These are phyloP conservation scores for Podospora bellae-mahoneyi DNA, from an alignment of 495 filamentous ascomycete genomes.

Conservation along the genomic window DNA sequence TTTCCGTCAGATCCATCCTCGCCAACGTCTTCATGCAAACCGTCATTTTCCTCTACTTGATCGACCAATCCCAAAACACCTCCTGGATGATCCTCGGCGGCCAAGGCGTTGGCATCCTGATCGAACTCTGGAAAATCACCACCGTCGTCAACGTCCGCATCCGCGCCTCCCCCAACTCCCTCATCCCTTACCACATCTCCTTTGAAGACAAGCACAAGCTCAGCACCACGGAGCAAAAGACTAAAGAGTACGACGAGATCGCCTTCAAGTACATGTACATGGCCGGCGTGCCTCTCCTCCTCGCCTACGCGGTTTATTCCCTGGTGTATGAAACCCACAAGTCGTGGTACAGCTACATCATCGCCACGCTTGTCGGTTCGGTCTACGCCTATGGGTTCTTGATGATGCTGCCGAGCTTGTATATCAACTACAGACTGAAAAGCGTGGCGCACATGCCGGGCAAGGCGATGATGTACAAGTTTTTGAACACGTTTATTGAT, in stretches of 20 bases:
- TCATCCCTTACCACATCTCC: slow-evolving; percentile 76
- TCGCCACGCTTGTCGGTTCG: slow-evolving; percentile 85
- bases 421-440: slow-evolving; percentile 98
- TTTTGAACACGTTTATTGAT: slow-evolving; percentile 71
- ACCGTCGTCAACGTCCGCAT: slow-evolving; percentile 90
- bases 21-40: slow-evolving; percentile 97
- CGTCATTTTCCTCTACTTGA: slow-evolving; percentile 95
- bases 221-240: slow-evolving; percentile 92
- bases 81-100: slow-evolving; percentile 98
- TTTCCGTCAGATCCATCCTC: slow-evolving; percentile 91
- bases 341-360: slow-evolving; percentile 93
- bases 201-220: slow-evolving; percentile 98
- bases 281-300: slow-evolving; percentile 79
- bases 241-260: slow-evolving; percentile 95
- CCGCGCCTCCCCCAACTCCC: slow-evolving; percentile 61
- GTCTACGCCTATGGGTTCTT: slow-evolving; percentile 98
- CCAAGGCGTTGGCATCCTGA: slow-evolving; percentile 87
- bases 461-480: slow-evolving; percentile 96
- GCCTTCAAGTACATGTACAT: slow-evolving; percentile 97
- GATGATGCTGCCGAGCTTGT: slow-evolving; percentile 97
- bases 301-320: slow-evolving; percentile 86
- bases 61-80: slow-evolving; percentile 96
- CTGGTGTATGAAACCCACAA: slow-evolving; percentile 93
- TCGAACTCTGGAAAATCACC: slow-evolving; percentile 99
- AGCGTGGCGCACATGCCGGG: slow-evolving; percentile 95